Percentiles rank a stretch among this genome's conserved stretches.
These are phyloP conservation scores for Ormosia emarginata DNA, from an alignment of 306 rosid genomes.

Conservation along the genomic window DNA sequence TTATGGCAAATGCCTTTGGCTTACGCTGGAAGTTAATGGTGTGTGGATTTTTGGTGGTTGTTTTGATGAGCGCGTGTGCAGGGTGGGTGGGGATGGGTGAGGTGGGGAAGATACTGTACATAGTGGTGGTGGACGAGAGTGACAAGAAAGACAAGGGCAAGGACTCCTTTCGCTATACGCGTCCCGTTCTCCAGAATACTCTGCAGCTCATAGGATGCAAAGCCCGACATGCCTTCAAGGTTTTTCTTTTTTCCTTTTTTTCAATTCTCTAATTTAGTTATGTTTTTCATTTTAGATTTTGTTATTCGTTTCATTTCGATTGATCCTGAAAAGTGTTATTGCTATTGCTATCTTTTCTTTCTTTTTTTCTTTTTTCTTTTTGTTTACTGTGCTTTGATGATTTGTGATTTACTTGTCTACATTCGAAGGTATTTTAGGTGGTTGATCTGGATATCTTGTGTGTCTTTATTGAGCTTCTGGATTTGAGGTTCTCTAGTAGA, in stretches of 20 bases:
- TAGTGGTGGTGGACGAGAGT: slow-evolving; percentile 68
- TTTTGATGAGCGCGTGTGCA: neutral
- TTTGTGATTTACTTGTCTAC: neutral
- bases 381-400: neutral
- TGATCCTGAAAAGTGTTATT: neutral
- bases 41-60: neutral
- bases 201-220: slow-evolving; percentile 96
- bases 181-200: slow-evolving; percentile 75
- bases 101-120: slow-evolving; percentile 48
- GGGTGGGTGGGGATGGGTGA: slow-evolving; percentile 20
- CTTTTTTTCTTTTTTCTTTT: neutral
- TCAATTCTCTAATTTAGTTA: neutral
- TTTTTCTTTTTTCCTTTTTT: neutral
- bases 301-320: neutral
- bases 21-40: slow-evolving; percentile 18
- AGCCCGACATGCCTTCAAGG: slow-evolving; percentile 95
- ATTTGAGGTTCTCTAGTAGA: slow-evolving; percentile 5
- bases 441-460: slow-evolving; percentile 33
- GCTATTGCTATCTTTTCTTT: neutral
- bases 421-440: neutral
- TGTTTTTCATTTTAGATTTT: too few species aligned
- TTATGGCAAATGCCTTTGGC: slow-evolving; percentile 8
- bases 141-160: slow-evolving; percentile 41
- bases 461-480: neutral
- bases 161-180: slow-evolving; percentile 74